Evolutionary conservation across 768 basidiomycete genomes (phyloP).

Genomic region (Mrakia blollopis): DNA sequence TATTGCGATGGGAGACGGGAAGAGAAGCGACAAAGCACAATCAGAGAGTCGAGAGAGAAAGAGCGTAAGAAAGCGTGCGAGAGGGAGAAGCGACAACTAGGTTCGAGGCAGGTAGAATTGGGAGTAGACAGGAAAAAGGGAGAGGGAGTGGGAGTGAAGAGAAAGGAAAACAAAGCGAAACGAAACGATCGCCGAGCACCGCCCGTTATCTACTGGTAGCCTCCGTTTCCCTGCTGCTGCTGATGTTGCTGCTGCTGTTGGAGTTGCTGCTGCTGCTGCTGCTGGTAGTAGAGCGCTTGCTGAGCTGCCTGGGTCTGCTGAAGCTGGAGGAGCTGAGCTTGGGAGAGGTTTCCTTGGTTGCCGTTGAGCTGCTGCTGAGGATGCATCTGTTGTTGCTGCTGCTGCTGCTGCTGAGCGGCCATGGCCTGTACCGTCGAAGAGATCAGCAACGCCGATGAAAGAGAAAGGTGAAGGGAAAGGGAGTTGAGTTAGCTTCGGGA

Average conservation of each 20-base stretch:
- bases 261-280: background rate
- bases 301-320: background rate
- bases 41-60: too few relatives aligned
- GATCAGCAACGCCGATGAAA: background rate
- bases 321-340: constrained; percentile 12
- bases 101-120: too few relatives aligned
- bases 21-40: too few relatives aligned
- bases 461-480: constrained; percentile 36
- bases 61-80: too few relatives aligned
- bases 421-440: constrained; percentile 24
- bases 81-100: too few relatives aligned
- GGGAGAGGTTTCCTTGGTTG: background rate
- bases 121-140: too few relatives aligned
- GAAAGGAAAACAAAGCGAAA: too few relatives aligned
- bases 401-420: constrained; percentile 28
- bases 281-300: background rate
- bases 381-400: background rate
- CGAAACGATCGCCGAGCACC: too few relatives aligned
- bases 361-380: background rate
- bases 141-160: too few relatives aligned
- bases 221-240: background rate
- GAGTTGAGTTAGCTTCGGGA: constrained; percentile 41
- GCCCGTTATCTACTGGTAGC: too few relatives aligned
- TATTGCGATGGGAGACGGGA: too few relatives aligned
- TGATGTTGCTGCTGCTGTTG: background rate